Evolutionary conservation across 257 asterid species (phyloP), one percentile per base, ranked within the genome.

Genomic region (Lantana camara): DNA sequence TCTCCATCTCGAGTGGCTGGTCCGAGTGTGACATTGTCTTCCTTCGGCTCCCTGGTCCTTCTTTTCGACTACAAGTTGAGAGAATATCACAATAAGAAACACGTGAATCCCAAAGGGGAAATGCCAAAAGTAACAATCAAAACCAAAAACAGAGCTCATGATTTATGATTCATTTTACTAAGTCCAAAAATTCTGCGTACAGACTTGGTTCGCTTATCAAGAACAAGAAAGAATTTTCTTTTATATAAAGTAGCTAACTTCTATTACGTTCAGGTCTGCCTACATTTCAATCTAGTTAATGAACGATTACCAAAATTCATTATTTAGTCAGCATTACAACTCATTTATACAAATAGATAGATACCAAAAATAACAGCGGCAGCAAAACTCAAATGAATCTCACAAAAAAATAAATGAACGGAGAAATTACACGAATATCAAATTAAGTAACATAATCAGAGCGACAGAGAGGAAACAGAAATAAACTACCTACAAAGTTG

Each of bases 1-100:
- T 91, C 98, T 11, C 98, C 98, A 3, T 91, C 98, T 75, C 90
- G 82, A 0, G 79, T 75, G 11, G 90, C 75, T 17, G 98, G 98
- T 23, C 98, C 98, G 29, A 88, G 87, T 5, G 92, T 89, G 21
- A 86, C 89, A 23, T 77, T 84, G 35, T 88, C 98, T 74, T 89
- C 96, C 84, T 91, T 91, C 0, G 95, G 96, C 67, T 91, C 96
- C 57, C 95, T 91, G 37, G 81, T 77, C 79, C 57, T 89, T 68
- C 98, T 84, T 82, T 67, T 85, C 47, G 95, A 91, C 98, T 89
- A 61, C 44, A 12, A 51, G 21, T 5, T 5, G 54, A 48, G 5
- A 13, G 30, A 44, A 21, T 20, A 32, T 56, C 1, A 63, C 14
- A 35, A 12, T 9, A 8, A 49, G 22, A 53, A 70, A 11, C 12